Conservation (phyloP, 129 eudicot species). For the Arctium lappa region DNA sequence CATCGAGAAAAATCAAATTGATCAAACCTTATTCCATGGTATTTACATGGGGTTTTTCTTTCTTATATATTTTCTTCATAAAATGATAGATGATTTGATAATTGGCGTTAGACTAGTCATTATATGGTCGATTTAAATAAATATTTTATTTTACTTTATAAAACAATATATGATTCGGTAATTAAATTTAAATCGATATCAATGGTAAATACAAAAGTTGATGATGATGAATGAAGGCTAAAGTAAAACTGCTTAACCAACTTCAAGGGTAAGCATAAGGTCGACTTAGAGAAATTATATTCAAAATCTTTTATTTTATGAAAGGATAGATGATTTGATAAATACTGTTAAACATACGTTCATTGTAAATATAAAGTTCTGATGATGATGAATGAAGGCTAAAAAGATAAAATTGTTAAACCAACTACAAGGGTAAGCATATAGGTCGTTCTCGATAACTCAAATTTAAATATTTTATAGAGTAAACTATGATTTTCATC, state of each 20-base stretch:
- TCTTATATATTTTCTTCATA: no score
- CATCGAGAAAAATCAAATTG: no score
- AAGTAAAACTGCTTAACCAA: neutral
- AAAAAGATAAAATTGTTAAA: no score
- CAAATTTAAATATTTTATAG: no score
- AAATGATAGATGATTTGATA: neutral
- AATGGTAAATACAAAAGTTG: no score
- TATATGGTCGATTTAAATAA: no score
- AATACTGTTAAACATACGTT: neutral
- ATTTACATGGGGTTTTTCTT: no score
- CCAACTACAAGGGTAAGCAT: neutral
- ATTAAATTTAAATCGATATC: neutral
- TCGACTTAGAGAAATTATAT: neutral
- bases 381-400: neutral
- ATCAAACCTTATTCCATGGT: no score
- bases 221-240: neutral
- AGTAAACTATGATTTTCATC: no score
- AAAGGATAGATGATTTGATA: neutral
- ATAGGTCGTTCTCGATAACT: neutral
- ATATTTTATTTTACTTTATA: no score
- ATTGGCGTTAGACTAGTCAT: neutral
- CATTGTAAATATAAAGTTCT: neutral
- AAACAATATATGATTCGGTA: neutral
- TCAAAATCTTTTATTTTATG: no score
- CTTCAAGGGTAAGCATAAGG: neutral